These are phyloP conservation scores for Globisporangium cylindrosporum DNA, from an alignment of 352 stramenopile species.

Conservation along the genomic window DNA sequence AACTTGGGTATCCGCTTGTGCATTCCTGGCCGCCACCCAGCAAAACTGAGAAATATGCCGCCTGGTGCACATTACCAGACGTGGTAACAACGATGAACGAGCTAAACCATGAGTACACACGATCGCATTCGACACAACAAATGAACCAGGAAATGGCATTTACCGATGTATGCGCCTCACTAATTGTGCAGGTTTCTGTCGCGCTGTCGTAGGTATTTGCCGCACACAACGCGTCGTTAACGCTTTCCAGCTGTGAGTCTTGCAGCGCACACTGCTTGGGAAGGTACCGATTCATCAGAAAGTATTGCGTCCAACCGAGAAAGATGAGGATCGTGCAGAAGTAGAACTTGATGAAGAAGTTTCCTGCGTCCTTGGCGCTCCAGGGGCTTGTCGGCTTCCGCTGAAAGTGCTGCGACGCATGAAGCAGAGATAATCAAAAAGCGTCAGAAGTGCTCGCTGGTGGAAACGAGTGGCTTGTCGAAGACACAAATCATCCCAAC, in stretches of 20 bases:
- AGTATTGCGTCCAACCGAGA: conserved; percentile 56
- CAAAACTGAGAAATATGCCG: conserved; percentile 37
- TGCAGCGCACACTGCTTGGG: conserved; percentile 63
- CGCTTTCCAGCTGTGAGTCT: conserved; percentile 25
- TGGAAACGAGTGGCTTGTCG: too few species aligned
- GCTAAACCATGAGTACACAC: not conserved
- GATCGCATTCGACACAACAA: not conserved
- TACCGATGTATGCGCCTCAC: conserved; percentile 34
- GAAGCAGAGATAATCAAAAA: conserved; percentile 2
- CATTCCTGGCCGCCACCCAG: conserved; percentile 28
- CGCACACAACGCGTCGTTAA: conserved; percentile 25
- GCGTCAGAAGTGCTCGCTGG: not conserved
- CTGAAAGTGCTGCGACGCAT: conserved; percentile 42
- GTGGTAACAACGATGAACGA: not conserved
- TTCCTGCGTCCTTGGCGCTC: conserved; percentile 72
- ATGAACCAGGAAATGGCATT: not conserved
- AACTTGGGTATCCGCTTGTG: conserved; percentile 47
- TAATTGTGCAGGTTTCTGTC: conserved; percentile 34
- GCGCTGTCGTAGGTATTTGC: conserved; percentile 26
- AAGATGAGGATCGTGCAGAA: conserved; percentile 70
- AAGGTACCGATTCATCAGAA: conserved; percentile 43
- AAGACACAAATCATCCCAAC: not conserved
- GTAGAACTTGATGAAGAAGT: conserved; percentile 89
- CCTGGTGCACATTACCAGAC: conserved; percentile 15
- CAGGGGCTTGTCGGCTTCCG: conserved; percentile 71